Evolutionary conservation across 768 basidiomycete species (phyloP).

Genomic region (Russula foetens): DNA sequence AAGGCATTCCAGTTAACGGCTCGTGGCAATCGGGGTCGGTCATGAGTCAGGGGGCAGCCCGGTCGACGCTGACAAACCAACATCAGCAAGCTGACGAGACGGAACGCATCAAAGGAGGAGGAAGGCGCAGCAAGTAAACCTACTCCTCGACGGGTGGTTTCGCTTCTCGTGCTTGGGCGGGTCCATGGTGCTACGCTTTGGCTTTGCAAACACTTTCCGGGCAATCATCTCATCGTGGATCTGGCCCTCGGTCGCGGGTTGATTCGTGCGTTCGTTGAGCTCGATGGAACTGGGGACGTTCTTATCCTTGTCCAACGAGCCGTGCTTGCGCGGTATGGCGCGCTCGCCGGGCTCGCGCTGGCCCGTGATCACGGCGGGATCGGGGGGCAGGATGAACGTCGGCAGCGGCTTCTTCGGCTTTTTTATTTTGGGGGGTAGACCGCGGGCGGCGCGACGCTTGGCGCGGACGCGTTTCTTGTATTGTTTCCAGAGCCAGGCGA

Average conservation of each 20-base stretch:
- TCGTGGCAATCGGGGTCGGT: neutral
- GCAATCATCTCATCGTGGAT: constrained; percentile 10
- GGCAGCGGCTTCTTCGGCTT: constrained; percentile 7
- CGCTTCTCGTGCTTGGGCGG: constrained; percentile 12
- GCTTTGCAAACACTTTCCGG: constrained; percentile 11
- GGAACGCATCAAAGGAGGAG: neutral
- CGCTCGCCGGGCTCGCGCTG: constrained; percentile 13
- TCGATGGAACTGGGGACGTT: neutral
- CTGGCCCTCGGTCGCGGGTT: neutral
- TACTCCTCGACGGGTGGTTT: neutral
- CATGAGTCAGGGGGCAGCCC: neutral
- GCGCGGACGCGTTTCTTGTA: constrained; percentile 13
- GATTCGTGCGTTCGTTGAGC: neutral
- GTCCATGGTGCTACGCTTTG: constrained; percentile 8
- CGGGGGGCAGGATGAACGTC: constrained; percentile 19
- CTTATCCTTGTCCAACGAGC: neutral
- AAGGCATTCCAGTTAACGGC: neutral
- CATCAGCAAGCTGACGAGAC: neutral
- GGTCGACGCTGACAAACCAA: constrained; percentile 2
- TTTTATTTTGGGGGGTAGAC: constrained; percentile 11
- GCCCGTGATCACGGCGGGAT: constrained; percentile 17
- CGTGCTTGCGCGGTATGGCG: constrained; percentile 7
- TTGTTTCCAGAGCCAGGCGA: constrained; percentile 11
- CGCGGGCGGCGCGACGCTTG: constrained; percentile 9
- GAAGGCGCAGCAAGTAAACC: neutral